These are phyloP conservation scores for Trichophyton schoenleinii DNA, from an alignment of 2,329 filamentous ascomycete species.

Conservation along the genomic window DNA sequence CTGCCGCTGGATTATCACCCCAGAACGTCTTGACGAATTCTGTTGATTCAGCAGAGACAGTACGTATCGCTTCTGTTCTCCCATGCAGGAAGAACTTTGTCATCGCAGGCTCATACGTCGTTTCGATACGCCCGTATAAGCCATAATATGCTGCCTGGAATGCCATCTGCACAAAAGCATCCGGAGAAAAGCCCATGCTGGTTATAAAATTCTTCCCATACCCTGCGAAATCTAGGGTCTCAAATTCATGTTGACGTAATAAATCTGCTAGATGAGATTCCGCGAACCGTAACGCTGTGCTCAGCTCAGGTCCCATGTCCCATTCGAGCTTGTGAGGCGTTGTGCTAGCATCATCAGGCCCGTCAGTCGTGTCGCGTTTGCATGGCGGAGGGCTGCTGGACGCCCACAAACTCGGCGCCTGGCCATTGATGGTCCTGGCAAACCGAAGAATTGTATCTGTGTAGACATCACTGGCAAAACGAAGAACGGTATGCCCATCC, in stretches of 20 bases:
- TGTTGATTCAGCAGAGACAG: conserved; percentile 70
- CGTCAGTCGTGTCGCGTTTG: conserved; percentile 80
- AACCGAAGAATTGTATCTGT: conserved; percentile 96
- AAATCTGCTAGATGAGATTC: conserved; percentile 88
- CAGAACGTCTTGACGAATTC: conserved; percentile 89
- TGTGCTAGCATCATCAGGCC: conserved; percentile 54
- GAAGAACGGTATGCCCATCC: conserved; percentile 89
- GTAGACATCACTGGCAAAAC: conserved; percentile 92
- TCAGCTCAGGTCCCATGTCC: conserved; percentile 89
- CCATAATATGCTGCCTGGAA: conserved; percentile 98
- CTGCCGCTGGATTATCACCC: conserved; percentile 70
- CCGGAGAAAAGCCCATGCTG: conserved; percentile 88
- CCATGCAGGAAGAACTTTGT: conserved; percentile 90
- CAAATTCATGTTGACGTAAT: conserved; percentile 92
- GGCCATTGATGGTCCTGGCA: conserved; percentile 86
- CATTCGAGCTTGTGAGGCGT: conserved; percentile 94
- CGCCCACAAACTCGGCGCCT: conserved; percentile 83
- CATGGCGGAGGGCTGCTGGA: conserved; percentile 82
- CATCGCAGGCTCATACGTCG: conserved; percentile 96
- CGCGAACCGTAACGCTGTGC: conserved; percentile 83
- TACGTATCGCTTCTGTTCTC: conserved; percentile 82
- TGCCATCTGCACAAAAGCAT: conserved; percentile 97
- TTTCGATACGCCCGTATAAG: conserved; percentile 84
- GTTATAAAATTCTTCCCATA: conserved; percentile 99
- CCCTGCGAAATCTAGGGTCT: conserved; percentile 72